These are phyloP conservation scores for Coprinopsis cinerea DNA, from an alignment of 768 basidiomycete genomes.

Conservation along the genomic window DNA sequence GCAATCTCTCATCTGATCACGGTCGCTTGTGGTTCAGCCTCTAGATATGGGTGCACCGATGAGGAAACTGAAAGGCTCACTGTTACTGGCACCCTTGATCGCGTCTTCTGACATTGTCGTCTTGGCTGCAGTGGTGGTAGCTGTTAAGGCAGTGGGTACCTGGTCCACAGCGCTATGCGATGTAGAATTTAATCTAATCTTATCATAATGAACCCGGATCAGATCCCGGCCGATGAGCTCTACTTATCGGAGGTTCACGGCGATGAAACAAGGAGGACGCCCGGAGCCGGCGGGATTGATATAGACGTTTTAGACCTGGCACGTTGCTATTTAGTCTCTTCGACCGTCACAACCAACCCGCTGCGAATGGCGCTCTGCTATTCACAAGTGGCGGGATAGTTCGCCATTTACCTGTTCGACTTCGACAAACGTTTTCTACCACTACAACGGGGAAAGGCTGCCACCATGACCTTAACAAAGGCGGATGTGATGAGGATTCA, in stretches of 20 bases:
- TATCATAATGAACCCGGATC: too few relatives aligned
- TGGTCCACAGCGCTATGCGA: too few relatives aligned
- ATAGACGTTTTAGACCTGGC: neutral
- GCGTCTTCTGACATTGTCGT: neutral
- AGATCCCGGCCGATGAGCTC: too few relatives aligned
- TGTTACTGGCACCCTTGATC: conserved; percentile 8
- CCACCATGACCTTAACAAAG: conserved; percentile 4
- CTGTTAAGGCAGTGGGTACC: too few relatives aligned
- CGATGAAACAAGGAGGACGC: too few relatives aligned
- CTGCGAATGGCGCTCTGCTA: conserved; percentile 5
- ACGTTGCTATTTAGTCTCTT: too few relatives aligned
- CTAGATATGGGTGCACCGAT: neutral
- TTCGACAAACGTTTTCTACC: neutral
- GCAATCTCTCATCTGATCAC: conserved; percentile 59
- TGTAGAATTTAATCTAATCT: too few relatives aligned
- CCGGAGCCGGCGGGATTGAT: neutral
- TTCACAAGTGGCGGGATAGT: conserved; percentile 3
- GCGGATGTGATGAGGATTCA: conserved; percentile 8
- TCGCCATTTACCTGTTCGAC: neutral
- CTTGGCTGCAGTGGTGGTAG: neutral
- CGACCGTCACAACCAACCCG: neutral
- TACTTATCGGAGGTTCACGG: too few relatives aligned
- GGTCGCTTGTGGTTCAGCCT: neutral
- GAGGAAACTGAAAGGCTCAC: neutral
- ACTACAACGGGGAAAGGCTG: neutral